phyloP scores from a whole-genome alignment of 768 basidiomycete genomes.

The Mycena epipterygia region DNA sequence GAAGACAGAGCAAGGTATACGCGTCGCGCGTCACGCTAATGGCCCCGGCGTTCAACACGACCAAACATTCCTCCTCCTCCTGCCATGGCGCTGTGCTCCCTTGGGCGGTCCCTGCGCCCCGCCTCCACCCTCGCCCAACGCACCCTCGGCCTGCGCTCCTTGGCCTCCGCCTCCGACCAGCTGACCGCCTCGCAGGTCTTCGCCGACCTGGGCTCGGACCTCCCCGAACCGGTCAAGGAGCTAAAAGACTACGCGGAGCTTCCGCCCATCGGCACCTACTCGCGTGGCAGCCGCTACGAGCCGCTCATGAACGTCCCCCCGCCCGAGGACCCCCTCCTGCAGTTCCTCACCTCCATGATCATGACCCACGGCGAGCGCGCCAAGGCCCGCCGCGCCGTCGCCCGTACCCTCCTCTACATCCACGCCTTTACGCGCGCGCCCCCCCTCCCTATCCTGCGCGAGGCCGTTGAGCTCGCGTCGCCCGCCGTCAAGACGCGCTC shows the following conservation, averaged over 20 bases:
- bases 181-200: conserved; percentile 31
- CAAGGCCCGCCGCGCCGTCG: conserved; percentile 67
- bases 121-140: not conserved
- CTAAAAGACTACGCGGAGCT: conserved; percentile 20
- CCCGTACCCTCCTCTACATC: conserved; percentile 77
- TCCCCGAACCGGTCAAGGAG: no score
- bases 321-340: conserved; percentile 80
- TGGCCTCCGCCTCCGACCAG: conserved; percentile 3
- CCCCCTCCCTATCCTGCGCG: conserved; percentile 84
- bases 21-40: conserved; percentile 23
- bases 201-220: conserved; percentile 26
- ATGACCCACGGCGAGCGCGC: conserved; percentile 77
- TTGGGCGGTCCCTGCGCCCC: not conserved
- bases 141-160: not conserved
- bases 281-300: conserved; percentile 20
- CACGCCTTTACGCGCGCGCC: conserved; percentile 81
- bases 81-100: not conserved
- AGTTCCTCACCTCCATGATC: conserved; percentile 73
- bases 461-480: conserved; percentile 76
- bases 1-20: conserved; percentile 14
- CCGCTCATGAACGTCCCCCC: conserved; percentile 73
- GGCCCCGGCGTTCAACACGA: not conserved
- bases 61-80: not conserved
- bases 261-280: conserved; percentile 10
- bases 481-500: conserved; percentile 78